Evolutionary conservation across 2,329 filamentous ascomycete genomes (phyloP).

Genomic region (Exophiala oligosperma): DNA sequence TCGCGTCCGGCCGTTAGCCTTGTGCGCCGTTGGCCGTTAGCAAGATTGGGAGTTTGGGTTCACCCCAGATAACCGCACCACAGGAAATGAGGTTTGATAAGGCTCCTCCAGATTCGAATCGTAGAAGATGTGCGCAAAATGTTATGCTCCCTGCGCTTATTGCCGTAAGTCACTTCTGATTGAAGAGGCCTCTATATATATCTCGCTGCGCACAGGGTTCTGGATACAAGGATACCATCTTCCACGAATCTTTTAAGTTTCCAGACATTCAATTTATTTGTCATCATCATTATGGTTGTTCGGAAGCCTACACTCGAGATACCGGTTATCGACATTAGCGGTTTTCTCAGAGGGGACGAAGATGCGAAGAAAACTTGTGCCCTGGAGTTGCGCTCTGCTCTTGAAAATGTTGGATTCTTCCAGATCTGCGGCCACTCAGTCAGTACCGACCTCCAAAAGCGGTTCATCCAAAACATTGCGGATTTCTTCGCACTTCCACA

Average conservation of each 20-base stretch:
- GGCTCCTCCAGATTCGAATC: neutral
- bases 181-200: too few species aligned
- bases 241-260: too few species aligned
- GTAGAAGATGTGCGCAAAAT: too few species aligned
- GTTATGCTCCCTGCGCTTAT: too few species aligned
- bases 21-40: too few species aligned
- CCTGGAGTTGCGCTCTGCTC: neutral
- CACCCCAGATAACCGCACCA: neutral
- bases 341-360: neutral
- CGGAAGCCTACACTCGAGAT: neutral
- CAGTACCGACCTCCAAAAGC: neutral
- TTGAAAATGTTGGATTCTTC: constrained; percentile 3
- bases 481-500: constrained; percentile 1
- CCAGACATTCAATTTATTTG: neutral
- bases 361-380: neutral
- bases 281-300: neutral
- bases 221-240: too few species aligned
- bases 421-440: constrained; percentile 4
- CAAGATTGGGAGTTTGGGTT: too few species aligned
- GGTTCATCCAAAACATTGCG: neutral
- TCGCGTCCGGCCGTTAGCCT: too few species aligned
- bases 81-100: neutral
- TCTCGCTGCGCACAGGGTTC: too few species aligned
- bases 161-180: too few species aligned
- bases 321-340: constrained; percentile 3